These are phyloP conservation scores for Saccharomyces uvarum DNA, from an alignment of 1,139 yeast genomes.

Conservation along the genomic window DNA sequence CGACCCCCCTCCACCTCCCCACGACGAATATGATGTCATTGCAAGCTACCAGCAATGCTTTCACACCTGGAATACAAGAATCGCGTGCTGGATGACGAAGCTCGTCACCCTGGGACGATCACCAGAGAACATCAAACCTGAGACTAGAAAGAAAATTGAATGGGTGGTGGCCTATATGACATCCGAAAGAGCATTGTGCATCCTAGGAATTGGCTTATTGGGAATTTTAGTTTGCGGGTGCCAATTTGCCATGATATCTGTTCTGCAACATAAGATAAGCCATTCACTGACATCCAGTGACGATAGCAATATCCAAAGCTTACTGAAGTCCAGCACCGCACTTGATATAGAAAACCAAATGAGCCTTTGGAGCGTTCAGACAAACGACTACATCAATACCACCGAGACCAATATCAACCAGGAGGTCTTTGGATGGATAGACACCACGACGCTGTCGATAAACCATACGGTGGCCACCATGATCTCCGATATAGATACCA, in stretches of 20 bases:
- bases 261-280: constrained; percentile 20
- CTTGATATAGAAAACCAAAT: constrained; percentile 10
- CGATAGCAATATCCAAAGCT: background rate
- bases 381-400: constrained; percentile 41
- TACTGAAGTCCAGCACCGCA: constrained; percentile 1
- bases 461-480: constrained; percentile 50
- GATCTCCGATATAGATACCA: constrained; percentile 44
- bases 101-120: constrained; percentile 20
- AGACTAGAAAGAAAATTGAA: constrained; percentile 20
- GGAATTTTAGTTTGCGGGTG: constrained; percentile 44
- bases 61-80: constrained; percentile 22
- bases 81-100: constrained; percentile 12
- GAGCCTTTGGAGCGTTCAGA: constrained; percentile 42
- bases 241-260: constrained; percentile 39
- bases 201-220: constrained; percentile 41
- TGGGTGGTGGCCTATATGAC: constrained; percentile 50
- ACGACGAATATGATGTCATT: constrained; percentile 21
- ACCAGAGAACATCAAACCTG: constrained; percentile 7
- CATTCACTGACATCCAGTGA: background rate
- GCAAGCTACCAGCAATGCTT: constrained; percentile 28
- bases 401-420: constrained; percentile 49
- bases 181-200: constrained; percentile 40
- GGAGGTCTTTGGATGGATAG: constrained; percentile 60
- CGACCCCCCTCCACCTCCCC: background rate
- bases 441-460: constrained; percentile 45